Base-by-base conservation (phyloP, 176 grass and related monocot species). In the Avena sativa region DNA sequence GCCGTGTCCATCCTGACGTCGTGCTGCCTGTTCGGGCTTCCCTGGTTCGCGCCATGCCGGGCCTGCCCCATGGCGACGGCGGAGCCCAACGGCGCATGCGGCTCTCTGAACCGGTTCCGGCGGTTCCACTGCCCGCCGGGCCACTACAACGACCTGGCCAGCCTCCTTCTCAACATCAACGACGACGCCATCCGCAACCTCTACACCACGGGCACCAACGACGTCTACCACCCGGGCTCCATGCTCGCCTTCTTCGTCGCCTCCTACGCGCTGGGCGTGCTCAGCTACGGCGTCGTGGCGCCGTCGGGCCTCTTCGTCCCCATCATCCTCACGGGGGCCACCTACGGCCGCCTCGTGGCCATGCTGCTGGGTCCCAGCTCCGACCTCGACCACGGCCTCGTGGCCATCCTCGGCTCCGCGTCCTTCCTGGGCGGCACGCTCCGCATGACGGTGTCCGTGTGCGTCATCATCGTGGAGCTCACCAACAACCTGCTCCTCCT, bases 401-500 rank as follows among this genome's bases (percentile, higher is more conserved):
- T 98, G 32, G 93, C 96, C 65, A 87, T 95, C 58, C 93, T 98
- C 21, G 96, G 96, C n/a, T 95, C 96, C 2, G 90, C 96, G 2
- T 94, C 96, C 16, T 98, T 98, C 88, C 88, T 98, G 2, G 93
- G 96, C 46, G 93, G 96, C 20, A 98, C 96, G 15, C 86, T 98
- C 71, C 88, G 96, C 30, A 94, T 95, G 90, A 98, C 96, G 2
- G 90, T 98, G 25, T 95, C 96, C 0, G 90, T 98, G 13, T 98
- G 96, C 79, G 93, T 98, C 38, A 91, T 98, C 38, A 60, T 98
- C 47, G 43, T 98, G 8, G 96, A 98, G 84, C 84, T 98, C 19
- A 98, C 93, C n/a, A 98, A 98, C 86, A 95, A 98, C 84, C 89
- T 98, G 69, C 89, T 98, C 11, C 83, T 98, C 2, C 96, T 98